Percentiles rank a stretch among this genome's conserved stretches.
phyloP scores from a whole-genome alignment of 805 yeast species.

The Isabelozyma gotoi region DNA sequence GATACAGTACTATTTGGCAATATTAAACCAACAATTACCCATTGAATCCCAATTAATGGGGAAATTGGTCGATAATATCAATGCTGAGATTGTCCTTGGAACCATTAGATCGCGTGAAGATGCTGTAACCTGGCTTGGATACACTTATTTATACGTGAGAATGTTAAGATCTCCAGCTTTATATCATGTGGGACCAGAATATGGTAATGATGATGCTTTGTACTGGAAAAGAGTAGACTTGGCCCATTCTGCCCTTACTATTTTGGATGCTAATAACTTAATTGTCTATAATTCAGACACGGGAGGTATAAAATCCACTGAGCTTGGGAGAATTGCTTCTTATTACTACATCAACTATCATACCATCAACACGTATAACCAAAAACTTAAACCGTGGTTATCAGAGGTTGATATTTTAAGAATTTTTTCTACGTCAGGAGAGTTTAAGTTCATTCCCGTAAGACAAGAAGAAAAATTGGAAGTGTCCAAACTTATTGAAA shows the following conservation, averaged over 20 bases:
- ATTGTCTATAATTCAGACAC: conserved; percentile 53
- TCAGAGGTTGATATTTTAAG: conserved; percentile 73
- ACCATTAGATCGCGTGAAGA: conserved; percentile 58
- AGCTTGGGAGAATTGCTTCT: conserved; percentile 81
- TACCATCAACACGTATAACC: conserved; percentile 69
- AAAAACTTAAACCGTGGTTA: conserved; percentile 61
- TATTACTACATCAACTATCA: conserved; percentile 77
- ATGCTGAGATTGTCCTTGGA: conserved; percentile 86
- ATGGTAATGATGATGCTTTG: conserved; percentile 50
- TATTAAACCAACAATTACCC: conserved; percentile 88
- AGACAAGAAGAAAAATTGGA: conserved; percentile 85
- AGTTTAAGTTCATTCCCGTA: conserved; percentile 79
- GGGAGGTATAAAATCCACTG: conserved; percentile 48
- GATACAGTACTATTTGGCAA: conserved; percentile 82
- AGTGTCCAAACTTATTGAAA: conserved; percentile 62
- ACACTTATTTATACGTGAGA: conserved; percentile 75
- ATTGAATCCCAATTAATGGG: conserved; percentile 85
- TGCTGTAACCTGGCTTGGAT: conserved; percentile 78
- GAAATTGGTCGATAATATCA: conserved; percentile 68
- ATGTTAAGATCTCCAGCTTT: conserved; percentile 71
- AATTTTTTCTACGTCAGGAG: conserved; percentile 78
- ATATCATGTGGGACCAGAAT: conserved; percentile 70
- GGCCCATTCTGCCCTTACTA: conserved; percentile 70
- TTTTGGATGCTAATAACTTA: conserved; percentile 57
- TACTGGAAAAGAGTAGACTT: conserved; percentile 61